These are phyloP conservation scores for Bidens hawaiensis DNA, from an alignment of 140 eudicot species.

Conservation along the genomic window DNA sequence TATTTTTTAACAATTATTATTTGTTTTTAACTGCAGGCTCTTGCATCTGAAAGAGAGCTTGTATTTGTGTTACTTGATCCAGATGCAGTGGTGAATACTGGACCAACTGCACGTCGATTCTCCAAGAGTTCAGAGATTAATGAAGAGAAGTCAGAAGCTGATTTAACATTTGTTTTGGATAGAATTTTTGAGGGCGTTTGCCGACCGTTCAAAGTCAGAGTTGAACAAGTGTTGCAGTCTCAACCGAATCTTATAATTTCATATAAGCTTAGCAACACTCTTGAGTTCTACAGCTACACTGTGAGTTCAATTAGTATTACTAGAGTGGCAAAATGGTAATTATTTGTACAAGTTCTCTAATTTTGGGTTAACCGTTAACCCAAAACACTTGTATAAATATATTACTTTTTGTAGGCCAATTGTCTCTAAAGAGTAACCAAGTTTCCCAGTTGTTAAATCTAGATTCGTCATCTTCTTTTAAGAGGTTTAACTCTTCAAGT, in stretches of 20 bases:
- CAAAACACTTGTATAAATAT: not conserved
- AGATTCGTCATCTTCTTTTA: not conserved
- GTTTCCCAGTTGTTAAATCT: not conserved
- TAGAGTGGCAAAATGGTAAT: not conserved
- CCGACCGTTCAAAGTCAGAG: conserved; percentile 94
- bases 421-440: not conserved
- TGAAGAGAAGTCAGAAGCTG: conserved; percentile 56
- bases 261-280: conserved; percentile 82
- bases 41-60: conserved; percentile 99
- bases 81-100: conserved; percentile 71
- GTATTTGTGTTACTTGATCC: conserved; percentile 92
- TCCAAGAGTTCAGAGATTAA: conserved; percentile 49
- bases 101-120: conserved; percentile 67
- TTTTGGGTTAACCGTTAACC: conserved; percentile 6
- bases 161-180: conserved; percentile 86
- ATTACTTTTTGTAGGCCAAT: not conserved
- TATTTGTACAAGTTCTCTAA: not conserved
- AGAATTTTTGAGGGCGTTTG: conserved; percentile 98
- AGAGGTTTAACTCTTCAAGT: not conserved
- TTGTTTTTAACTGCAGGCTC: conserved; percentile 52
- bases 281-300: conserved; percentile 93
- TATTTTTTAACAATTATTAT: not conserved
- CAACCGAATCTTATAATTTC: conserved; percentile 87
- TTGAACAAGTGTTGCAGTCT: conserved; percentile 97
- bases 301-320: conserved; percentile 37